Conservation (phyloP, 257 asterid species). For the Coffea canephora region DNA sequence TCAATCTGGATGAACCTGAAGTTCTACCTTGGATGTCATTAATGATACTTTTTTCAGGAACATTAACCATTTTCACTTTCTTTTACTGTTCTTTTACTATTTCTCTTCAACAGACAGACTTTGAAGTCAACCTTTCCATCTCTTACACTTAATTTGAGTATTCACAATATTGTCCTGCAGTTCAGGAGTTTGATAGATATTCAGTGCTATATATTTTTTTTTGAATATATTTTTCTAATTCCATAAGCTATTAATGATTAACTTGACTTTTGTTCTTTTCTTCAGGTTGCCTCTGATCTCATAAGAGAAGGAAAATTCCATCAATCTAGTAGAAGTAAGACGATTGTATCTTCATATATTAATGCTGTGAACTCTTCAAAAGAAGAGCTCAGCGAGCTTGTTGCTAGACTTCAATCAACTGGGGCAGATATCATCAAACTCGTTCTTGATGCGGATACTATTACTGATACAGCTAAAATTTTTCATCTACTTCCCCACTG, state of each 20-base stretch:
- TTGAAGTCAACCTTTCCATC: not conserved
- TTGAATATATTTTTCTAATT: not conserved
- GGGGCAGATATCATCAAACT: constrained; percentile 57
- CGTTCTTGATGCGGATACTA: constrained; percentile 41
- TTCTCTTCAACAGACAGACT: not conserved
- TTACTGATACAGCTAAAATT: constrained; percentile 37
- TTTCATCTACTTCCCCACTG: constrained; percentile 52
- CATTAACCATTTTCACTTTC: not conserved
- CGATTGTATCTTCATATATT: constrained; percentile 48
- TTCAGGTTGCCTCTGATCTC: constrained; percentile 48
- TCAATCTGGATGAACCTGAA: not conserved
- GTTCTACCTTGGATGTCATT: not conserved
- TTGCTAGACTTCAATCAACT: constrained; percentile 43
- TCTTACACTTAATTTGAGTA: too few relatives aligned
- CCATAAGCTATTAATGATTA: not conserved
- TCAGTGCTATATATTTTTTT: not conserved
- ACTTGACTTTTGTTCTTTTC: not conserved
- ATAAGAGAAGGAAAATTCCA: constrained; percentile 28
- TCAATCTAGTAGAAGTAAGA: constrained; percentile 35
- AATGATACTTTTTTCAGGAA: not conserved
- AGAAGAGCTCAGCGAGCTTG: constrained; percentile 40
- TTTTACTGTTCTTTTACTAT: not conserved
- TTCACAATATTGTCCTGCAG: not conserved
- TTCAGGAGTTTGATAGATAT: not conserved
- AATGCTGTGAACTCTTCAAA: constrained; percentile 30